phyloP scores from a whole-genome alignment of 352 stramenopile genomes.

The Blastocystis sp. region DNA sequence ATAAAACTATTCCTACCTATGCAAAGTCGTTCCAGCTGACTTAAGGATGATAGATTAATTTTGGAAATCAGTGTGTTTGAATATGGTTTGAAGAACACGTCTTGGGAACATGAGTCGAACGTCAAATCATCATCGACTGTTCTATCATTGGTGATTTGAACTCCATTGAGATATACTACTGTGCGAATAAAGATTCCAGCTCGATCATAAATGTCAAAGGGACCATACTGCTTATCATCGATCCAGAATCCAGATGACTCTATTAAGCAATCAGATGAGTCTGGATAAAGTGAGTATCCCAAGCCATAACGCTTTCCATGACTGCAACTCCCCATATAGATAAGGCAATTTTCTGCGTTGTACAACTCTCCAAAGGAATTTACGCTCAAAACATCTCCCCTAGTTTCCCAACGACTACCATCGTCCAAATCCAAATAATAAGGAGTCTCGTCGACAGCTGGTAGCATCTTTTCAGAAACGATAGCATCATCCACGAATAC shows the following conservation, averaged over 20 bases:
- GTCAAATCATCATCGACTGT: background rate
- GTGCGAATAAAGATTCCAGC: background rate
- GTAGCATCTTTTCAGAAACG: background rate
- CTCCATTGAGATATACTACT: background rate
- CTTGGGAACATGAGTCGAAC: background rate
- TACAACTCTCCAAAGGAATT: background rate
- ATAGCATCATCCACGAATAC: background rate
- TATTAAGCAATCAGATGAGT: background rate
- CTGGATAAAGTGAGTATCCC: background rate
- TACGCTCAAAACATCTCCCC: background rate
- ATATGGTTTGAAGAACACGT: background rate
- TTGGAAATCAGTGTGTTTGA: background rate
- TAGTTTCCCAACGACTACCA: slow-evolving; percentile 8
- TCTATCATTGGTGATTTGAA: background rate
- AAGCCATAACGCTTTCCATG: slow-evolving; percentile 7
- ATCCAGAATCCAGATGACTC: background rate
- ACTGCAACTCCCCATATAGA: background rate
- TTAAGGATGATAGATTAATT: background rate
- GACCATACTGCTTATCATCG: background rate
- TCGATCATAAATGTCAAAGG: slow-evolving; percentile 13
- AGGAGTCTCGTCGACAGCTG: background rate
- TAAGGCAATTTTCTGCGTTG: background rate
- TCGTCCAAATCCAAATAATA: background rate
- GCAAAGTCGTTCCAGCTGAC: background rate
- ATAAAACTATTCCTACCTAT: slow-evolving; percentile 30